Evolutionary conservation across 2,329 filamentous ascomycete species (phyloP).

Genomic region (Ascochyta viciae-villosae): DNA sequence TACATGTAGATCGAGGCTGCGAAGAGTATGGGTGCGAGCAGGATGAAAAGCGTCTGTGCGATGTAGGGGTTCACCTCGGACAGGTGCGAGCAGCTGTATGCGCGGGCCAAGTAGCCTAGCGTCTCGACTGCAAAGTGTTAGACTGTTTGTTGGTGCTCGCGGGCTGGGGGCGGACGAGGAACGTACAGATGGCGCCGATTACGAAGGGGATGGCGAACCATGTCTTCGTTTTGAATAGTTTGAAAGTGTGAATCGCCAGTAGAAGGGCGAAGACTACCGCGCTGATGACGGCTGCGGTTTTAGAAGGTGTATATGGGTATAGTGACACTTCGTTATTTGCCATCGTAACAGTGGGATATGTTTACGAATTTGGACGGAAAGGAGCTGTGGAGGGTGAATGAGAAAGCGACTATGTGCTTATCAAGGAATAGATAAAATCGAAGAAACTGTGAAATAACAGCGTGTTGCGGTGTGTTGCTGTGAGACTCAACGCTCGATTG

Average conservation of each 20-base stretch:
- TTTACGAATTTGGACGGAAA: too few relatives aligned
- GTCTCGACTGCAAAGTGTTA: slow-evolving; percentile 1
- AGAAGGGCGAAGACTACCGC: slow-evolving; percentile 53
- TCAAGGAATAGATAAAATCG: too few relatives aligned
- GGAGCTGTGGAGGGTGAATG: too few relatives aligned
- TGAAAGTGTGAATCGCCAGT: slow-evolving; percentile 50
- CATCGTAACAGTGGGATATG: too few relatives aligned
- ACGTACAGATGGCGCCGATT: slow-evolving; percentile 43
- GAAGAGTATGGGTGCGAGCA: slow-evolving; percentile 52
- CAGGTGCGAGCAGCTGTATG: neutral
- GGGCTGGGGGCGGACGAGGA: neutral
- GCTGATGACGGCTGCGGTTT: slow-evolving; percentile 56
- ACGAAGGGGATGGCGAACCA: slow-evolving; percentile 59
- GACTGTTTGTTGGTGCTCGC: neutral
- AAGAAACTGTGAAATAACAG: too few relatives aligned
- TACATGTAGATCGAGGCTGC: slow-evolving; percentile 55
- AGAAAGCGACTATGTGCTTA: too few relatives aligned
- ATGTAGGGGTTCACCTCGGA: slow-evolving; percentile 38
- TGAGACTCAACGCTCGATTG: too few relatives aligned
- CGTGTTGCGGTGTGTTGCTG: too few relatives aligned
- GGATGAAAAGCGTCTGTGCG: slow-evolving; percentile 46
- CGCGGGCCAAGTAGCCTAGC: neutral
- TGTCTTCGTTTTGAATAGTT: slow-evolving; percentile 51
- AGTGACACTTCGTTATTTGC: neutral
- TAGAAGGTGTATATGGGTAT: slow-evolving; percentile 49